phyloP scores from a whole-genome alignment of 768 basidiomycete species.

The Piloderma croceum region DNA sequence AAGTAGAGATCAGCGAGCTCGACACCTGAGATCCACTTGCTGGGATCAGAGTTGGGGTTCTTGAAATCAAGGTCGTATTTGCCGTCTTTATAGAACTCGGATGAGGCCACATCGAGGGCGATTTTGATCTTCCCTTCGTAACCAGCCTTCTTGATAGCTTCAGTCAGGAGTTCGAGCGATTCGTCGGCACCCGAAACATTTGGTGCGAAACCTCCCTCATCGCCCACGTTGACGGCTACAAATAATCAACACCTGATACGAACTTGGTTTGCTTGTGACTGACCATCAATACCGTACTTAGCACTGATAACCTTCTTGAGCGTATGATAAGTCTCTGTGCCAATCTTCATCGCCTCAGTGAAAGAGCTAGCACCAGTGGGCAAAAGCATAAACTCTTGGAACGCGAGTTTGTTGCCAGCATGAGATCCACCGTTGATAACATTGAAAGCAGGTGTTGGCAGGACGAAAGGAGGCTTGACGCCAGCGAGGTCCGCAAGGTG shows the following conservation, averaged over 20 bases:
- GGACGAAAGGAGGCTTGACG: constrained; percentile 87
- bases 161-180: constrained; percentile 89
- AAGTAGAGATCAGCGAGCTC: constrained; percentile 94
- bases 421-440: constrained; percentile 99
- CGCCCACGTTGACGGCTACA: constrained; percentile 95
- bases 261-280: constrained; percentile 18
- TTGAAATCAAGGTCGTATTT: constrained; percentile 99
- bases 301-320: constrained; percentile 98
- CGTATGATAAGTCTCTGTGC: constrained; percentile 96
- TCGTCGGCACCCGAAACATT: constrained; percentile 97
- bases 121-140: constrained; percentile 99
- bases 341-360: constrained; percentile 97
- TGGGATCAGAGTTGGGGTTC: constrained; percentile 97
- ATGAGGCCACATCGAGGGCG: constrained; percentile 96
- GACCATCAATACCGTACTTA: constrained; percentile 98
- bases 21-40: constrained; percentile 90
- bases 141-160: constrained; percentile 97
- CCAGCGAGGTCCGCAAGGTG: constrained; percentile 96
- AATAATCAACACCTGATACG: constrained; percentile 1
- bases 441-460: constrained; percentile 93
- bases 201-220: constrained; percentile 99
- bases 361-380: constrained; percentile 90
- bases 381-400: constrained; percentile 99
- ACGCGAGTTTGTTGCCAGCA: constrained; percentile 98
- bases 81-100: constrained; percentile 99